phyloP scores from a whole-genome alignment of 345 rosid genomes.

The Aquilaria sinensis region DNA sequence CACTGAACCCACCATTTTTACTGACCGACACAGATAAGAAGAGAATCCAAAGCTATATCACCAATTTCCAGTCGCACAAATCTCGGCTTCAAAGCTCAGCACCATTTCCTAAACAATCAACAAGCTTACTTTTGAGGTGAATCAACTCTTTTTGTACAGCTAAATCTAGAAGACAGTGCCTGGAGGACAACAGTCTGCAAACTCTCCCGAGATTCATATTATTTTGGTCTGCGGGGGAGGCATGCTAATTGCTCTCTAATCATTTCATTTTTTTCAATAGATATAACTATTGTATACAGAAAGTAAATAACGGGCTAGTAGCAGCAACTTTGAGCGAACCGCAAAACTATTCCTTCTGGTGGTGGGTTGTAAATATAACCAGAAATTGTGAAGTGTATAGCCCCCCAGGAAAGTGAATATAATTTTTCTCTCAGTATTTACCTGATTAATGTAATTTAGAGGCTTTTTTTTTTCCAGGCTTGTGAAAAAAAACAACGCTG shows the following conservation, averaged over 20 bases:
- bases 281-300: slow-evolving; percentile 4
- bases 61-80: slow-evolving; percentile 45
- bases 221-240: too few species aligned
- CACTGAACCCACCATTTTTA: slow-evolving; percentile 51
- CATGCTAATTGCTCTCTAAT: too few species aligned
- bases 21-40: slow-evolving; percentile 39
- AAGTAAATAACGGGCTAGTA: background rate
- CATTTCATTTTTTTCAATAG: background rate
- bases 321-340: background rate
- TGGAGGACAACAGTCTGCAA: slow-evolving; percentile 1
- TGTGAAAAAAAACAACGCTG: too few species aligned
- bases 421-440: too few species aligned
- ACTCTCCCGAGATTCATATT: too few species aligned
- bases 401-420: background rate
- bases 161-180: background rate
- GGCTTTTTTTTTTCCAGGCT: too few species aligned
- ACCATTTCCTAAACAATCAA: slow-evolving; percentile 11
- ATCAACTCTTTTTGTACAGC: slow-evolving; percentile 15
- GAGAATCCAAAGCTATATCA: slow-evolving; percentile 49
- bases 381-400: slow-evolving; percentile 4
- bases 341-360: slow-evolving; percentile 3
- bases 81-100: slow-evolving; percentile 25
- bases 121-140: slow-evolving; percentile 13
- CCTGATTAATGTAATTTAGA: too few species aligned
- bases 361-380: slow-evolving; percentile 12